Base-by-base conservation (phyloP, 208 protist species). In the Leptomonas pyrrhocoris region DNA sequence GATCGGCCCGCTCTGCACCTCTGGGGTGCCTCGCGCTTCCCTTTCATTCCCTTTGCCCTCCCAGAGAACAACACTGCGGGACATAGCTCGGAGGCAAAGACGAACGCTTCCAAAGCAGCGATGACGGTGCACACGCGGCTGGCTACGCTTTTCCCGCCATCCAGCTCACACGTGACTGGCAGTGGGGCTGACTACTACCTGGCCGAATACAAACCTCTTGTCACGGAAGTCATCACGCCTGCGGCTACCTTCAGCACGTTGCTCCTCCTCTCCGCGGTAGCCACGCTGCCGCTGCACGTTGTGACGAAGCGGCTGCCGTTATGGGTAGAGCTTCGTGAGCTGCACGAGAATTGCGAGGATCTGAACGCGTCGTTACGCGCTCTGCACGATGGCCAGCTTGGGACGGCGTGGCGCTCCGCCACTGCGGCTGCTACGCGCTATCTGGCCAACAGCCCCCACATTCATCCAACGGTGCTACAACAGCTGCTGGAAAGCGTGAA, bases 251-350 rank as follows among this genome's bases (percentile, higher is more conserved):
- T 80, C 49, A 58, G 48, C 28, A 72, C 78, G 42, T 60, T 90
- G 50, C 27, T 85, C 12, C 18, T 85, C 49, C 73, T 90, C 58
- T 79, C 69, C 7, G 79, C 81, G 16, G 8, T 91, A 36, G 77
- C 69, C 16, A 65, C 80, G 27, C 53, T 81, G 18, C 82, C 86
- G 38, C 73, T 84, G 48, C 46, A 38, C 12, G 67, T 63, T 57
- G 80, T 79, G 8, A 63, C 82, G 67, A 73, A 38, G 65, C 74
- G 36, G 40, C 75, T 67, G 69, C 68, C 38, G 53, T 34, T 15
- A 25, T 77, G 23, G 55, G 73, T 23, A 30, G 76, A 86, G 64
- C 51, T 84, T 56, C 74, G 64, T 5, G 57, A 57, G 25, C 46
- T 91, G 25, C 79, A 67, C 50, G 74, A 84, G 43, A 61, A 67